Percentiles rank a stretch among this genome's conserved stretches.
Evolutionary conservation across 495 filamentous ascomycete species (phyloP).

Genomic region (Daldinia grandis): DNA sequence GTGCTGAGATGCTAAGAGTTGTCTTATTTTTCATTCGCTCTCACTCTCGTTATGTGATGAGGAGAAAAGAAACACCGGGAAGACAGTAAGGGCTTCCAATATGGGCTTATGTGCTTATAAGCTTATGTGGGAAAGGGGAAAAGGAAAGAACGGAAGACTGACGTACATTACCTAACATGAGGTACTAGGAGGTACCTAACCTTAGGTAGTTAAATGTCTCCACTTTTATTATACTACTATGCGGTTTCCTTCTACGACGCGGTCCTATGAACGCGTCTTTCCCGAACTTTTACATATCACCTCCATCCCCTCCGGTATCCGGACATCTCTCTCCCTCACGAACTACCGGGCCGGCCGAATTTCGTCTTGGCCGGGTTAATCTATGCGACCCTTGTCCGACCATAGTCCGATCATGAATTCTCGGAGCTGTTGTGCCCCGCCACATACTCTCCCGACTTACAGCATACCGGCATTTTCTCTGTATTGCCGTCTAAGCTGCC

Average conservation of each 20-base stretch:
- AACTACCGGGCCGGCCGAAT: constrained; percentile 16
- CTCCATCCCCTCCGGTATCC: constrained; percentile 10
- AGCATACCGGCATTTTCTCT: background rate
- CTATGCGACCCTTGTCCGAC: constrained; percentile 17
- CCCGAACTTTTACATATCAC: background rate
- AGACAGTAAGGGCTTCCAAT: background rate
- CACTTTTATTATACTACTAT: background rate
- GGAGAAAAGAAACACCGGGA: background rate
- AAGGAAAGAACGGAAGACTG: constrained; percentile 10
- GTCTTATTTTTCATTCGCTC: background rate
- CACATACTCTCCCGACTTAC: constrained; percentile 13
- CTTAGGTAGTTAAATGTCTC: background rate
- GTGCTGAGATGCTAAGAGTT: background rate
- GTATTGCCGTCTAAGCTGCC: background rate
- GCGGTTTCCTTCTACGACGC: background rate
- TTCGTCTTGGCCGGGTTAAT: constrained; percentile 4
- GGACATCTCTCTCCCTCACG: constrained; percentile 7
- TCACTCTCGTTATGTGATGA: background rate
- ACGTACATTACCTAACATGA: constrained; percentile 5
- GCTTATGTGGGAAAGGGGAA: background rate
- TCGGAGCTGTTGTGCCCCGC: constrained; percentile 6
- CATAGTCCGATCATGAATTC: constrained; percentile 16
- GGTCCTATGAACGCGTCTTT: constrained; percentile 15
- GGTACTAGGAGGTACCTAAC: background rate
- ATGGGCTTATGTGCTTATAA: background rate